Percentiles rank a stretch among this genome's conserved stretches.
phyloP scores from a whole-genome alignment of 2,329 filamentous ascomycete species.

The Ceratocystis ficicola region DNA sequence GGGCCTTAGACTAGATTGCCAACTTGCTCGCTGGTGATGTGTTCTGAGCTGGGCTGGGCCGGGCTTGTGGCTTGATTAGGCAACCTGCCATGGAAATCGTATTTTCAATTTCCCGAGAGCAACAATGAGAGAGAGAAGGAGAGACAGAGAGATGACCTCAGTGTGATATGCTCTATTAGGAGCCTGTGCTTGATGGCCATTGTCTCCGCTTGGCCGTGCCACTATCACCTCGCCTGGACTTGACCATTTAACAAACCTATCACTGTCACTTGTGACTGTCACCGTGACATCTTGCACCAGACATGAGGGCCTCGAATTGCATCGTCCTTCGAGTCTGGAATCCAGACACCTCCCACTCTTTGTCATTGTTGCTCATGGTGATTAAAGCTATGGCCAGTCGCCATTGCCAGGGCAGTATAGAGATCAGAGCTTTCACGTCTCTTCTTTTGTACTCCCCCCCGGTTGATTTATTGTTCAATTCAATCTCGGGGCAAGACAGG shows the following conservation, averaged over 20 bases:
- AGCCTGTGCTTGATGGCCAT: too few species aligned
- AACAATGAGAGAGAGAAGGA: too few species aligned
- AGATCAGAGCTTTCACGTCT: not conserved
- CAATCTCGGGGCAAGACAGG: not conserved
- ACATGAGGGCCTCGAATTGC: too few species aligned
- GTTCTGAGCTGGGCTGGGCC: not conserved
- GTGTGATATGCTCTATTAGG: too few species aligned
- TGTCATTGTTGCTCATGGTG: not conserved
- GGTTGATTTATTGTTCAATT: too few species aligned
- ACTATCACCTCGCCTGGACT: not conserved
- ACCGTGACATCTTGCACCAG: not conserved
- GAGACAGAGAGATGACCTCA: too few species aligned
- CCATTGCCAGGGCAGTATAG: not conserved
- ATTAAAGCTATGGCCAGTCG: constrained; percentile 1
- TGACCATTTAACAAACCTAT: not conserved
- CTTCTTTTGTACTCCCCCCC: too few species aligned
- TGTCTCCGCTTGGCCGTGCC: not conserved
- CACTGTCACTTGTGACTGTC: not conserved
- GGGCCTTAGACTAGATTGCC: not conserved
- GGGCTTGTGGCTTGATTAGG: too few species aligned
- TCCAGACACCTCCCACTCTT: too few species aligned
- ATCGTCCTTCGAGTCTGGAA: too few species aligned
- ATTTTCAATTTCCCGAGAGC: too few species aligned
- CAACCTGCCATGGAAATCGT: too few species aligned
- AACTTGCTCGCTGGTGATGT: not conserved